Percentiles rank a stretch among this genome's conserved stretches.
These are phyloP conservation scores for Colletotrichum chlorophyti DNA, from an alignment of 2,329 filamentous ascomycete species.

Conservation along the genomic window DNA sequence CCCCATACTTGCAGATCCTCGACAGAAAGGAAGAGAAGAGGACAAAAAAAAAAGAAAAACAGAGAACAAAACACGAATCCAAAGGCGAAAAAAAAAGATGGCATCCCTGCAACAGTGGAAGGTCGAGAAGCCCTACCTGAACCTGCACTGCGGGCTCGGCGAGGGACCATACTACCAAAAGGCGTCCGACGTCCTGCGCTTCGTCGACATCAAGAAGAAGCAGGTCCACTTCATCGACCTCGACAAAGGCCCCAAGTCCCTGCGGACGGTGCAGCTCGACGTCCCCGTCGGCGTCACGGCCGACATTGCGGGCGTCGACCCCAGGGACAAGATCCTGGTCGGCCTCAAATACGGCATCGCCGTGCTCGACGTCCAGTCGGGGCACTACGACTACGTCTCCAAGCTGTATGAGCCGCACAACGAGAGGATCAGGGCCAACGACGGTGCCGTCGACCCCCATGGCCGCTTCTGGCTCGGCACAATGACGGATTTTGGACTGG, in stretches of 20 bases:
- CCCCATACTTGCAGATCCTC: too few species aligned
- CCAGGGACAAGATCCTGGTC: conserved; percentile 71
- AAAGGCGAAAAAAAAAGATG: conserved; percentile 41
- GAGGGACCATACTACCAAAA: conserved; percentile 80
- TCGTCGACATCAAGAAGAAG: conserved; percentile 83
- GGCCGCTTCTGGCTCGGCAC: conserved; percentile 86
- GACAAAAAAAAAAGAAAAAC: not conserved
- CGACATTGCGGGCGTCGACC: conserved; percentile 73
- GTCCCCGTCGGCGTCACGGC: conserved; percentile 72
- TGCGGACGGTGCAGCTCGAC: conserved; percentile 66
- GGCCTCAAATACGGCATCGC: conserved; percentile 85
- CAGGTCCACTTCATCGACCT: conserved; percentile 77
- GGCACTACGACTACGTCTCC: conserved; percentile 59
- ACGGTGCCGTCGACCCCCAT: conserved; percentile 80
- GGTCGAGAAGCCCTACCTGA: conserved; percentile 62
- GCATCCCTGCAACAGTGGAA: conserved; percentile 55
- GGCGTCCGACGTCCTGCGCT: conserved; percentile 70
- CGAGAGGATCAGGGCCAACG: conserved; percentile 73
- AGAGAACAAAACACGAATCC: not conserved
- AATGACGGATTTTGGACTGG: conserved; percentile 77
- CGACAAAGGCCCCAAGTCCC: conserved; percentile 64
- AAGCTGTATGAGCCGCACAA: conserved; percentile 53
- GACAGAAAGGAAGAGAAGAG: not conserved
- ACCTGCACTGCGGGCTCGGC: conserved; percentile 70
- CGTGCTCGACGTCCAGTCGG: conserved; percentile 71